Conservation (phyloP, 2,329 filamentous ascomycete species). For the Magnaporthales sp. region DNA sequence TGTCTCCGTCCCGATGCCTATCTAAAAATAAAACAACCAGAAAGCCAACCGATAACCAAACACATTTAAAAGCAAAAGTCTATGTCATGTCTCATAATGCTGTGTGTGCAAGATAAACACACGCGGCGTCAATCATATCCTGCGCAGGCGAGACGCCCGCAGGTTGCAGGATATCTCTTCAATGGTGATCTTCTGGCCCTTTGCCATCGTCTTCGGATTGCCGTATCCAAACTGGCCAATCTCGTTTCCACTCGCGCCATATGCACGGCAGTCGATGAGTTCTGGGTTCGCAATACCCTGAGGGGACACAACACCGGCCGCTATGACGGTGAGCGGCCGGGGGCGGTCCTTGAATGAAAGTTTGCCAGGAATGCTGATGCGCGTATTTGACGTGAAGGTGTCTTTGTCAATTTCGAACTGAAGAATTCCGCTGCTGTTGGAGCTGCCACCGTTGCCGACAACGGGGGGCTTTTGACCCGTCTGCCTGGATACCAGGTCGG, state of each 20-base stretch:
- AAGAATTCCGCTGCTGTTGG: background rate
- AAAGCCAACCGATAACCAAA: background rate
- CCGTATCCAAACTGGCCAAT: background rate
- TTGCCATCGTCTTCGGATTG: background rate
- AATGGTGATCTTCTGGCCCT: background rate
- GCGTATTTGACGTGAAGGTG: slow-evolving; percentile 5
- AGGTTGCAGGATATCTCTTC: background rate
- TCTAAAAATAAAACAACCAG: background rate
- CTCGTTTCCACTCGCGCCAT: background rate
- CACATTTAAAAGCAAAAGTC: background rate
- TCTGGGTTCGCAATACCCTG: background rate
- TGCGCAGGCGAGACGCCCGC: background rate
- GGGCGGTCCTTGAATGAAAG: background rate
- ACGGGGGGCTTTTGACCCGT: too few relatives aligned
- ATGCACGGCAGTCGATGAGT: slow-evolving; percentile 8
- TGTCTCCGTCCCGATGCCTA: background rate
- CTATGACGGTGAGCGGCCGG: slow-evolving; percentile 1
- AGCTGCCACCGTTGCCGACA: too few relatives aligned
- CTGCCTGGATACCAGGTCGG: too few relatives aligned
- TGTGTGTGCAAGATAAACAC: background rate
- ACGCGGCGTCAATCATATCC: background rate
- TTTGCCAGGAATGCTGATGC: slow-evolving; percentile 3
- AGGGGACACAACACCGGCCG: background rate
- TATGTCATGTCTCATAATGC: background rate
- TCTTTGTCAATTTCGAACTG: slow-evolving; percentile 6